Percentiles rank a stretch among this genome's conserved stretches.
Evolutionary conservation across 2,329 filamentous ascomycete species (phyloP).

Genomic region (Alternaria rosae): DNA sequence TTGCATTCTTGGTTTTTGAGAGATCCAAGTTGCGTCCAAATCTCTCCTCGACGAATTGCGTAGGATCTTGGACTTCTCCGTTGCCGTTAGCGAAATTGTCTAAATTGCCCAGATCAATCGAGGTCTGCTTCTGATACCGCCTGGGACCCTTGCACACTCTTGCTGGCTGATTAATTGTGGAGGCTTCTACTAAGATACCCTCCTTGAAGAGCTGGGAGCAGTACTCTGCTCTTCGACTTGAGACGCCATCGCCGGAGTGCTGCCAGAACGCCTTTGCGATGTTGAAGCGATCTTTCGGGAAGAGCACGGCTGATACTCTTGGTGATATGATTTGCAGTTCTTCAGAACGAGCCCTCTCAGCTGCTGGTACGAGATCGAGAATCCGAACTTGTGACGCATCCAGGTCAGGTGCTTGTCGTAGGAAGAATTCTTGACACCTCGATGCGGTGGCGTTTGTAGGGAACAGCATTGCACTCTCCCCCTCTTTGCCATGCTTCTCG

Average conservation of each 20-base stretch:
- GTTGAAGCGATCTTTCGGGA: constrained; percentile 69
- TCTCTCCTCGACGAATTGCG: constrained; percentile 87
- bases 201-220: constrained; percentile 78
- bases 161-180: constrained; percentile 46
- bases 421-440: constrained; percentile 78
- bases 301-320: constrained; percentile 67
- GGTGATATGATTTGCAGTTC: constrained; percentile 55
- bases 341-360: constrained; percentile 60
- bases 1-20: constrained; percentile 80
- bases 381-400: constrained; percentile 60
- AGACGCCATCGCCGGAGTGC: constrained; percentile 90
- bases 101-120: constrained; percentile 53
- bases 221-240: constrained; percentile 89
- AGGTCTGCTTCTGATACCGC: constrained; percentile 75
- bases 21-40: constrained; percentile 91
- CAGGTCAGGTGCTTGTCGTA: constrained; percentile 63
- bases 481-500: constrained; percentile 66
- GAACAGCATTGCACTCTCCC: constrained; percentile 81
- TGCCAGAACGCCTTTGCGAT: constrained; percentile 97
- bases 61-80: constrained; percentile 69
- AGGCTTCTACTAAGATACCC: constrained; percentile 66
- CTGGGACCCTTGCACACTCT: constrained; percentile 72
- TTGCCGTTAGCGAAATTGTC: constrained; percentile 24
- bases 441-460: constrained; percentile 74
- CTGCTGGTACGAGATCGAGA: constrained; percentile 70